phyloP scores from a whole-genome alignment of 768 basidiomycete species.

The Tylopilus sp. region DNA sequence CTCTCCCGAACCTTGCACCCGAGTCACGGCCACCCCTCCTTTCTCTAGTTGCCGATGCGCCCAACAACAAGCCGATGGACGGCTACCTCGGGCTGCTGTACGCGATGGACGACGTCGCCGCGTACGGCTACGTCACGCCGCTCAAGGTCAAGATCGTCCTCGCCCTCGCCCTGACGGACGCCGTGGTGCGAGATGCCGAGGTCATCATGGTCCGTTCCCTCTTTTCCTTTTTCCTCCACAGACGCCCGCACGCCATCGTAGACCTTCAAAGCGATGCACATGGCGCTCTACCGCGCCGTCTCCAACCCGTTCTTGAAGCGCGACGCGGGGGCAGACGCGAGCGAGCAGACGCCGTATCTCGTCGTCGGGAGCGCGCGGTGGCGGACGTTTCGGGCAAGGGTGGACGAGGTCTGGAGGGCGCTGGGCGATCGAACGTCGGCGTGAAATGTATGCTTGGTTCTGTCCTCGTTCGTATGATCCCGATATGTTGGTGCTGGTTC shows the following conservation, averaged over 20 bases:
- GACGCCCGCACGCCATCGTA: conserved; percentile 27
- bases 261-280: conserved; percentile 88
- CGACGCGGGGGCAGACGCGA: conserved; percentile 45
- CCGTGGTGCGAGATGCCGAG: conserved; percentile 77
- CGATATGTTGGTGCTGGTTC: conserved; percentile 19
- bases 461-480: background rate
- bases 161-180: conserved; percentile 74
- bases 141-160: conserved; percentile 85
- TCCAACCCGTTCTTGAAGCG: conserved; percentile 84
- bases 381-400: conserved; percentile 62
- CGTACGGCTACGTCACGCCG: conserved; percentile 90
- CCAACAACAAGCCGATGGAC: conserved; percentile 60
- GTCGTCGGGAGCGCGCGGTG: conserved; percentile 62
- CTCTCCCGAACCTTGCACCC: background rate
- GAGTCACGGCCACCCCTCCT: background rate
- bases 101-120: conserved; percentile 89
- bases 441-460: conserved; percentile 4
- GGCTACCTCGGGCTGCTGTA: conserved; percentile 85
- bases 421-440: conserved; percentile 41
- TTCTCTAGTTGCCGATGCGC: conserved; percentile 30
- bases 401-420: conserved; percentile 72
- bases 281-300: conserved; percentile 78
- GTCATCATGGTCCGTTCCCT: conserved; percentile 57
- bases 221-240: background rate
- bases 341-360: conserved; percentile 55